Conservation (phyloP, 345 rosid species). For the Sonneratia caseolaris region DNA sequence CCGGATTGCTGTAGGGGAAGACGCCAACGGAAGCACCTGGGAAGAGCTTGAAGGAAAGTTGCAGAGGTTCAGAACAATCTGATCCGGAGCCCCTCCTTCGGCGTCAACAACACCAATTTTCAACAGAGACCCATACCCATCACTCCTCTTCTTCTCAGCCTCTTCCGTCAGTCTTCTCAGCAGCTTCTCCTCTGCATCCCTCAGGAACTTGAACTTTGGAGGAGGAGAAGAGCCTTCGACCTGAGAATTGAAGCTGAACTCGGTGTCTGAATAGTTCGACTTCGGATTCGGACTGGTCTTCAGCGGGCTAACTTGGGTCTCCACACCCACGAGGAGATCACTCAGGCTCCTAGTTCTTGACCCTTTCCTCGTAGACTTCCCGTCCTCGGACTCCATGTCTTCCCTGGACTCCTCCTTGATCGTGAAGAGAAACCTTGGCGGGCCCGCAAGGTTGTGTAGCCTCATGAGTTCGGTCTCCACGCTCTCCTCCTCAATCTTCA, state of each 20-base stretch:
- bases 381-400: slow-evolving; percentile 87
- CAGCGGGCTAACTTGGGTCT: neutral
- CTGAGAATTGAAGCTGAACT: slow-evolving; percentile 3
- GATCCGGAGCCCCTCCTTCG: slow-evolving; percentile 23
- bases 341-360: slow-evolving; percentile 75
- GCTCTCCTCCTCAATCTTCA: slow-evolving; percentile 35
- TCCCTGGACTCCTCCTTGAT: slow-evolving; percentile 87
- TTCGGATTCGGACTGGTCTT: neutral
- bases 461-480: slow-evolving; percentile 75
- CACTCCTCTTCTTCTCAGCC: slow-evolving; percentile 30
- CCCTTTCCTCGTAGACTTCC: slow-evolving; percentile 44
- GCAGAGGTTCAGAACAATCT: slow-evolving; percentile 28
- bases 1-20: slow-evolving; percentile 39
- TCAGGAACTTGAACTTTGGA: slow-evolving; percentile 83
- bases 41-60: slow-evolving; percentile 34
- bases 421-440: slow-evolving; percentile 83
- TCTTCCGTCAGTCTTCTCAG: slow-evolving; percentile 46
- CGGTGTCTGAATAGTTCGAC: neutral
- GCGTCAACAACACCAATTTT: neutral
- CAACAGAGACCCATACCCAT: slow-evolving; percentile 10
- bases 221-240: slow-evolving; percentile 70
- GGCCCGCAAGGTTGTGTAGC: slow-evolving; percentile 63
- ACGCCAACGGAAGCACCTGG: slow-evolving; percentile 59
- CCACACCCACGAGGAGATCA: slow-evolving; percentile 26
- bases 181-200: slow-evolving; percentile 85